Evolutionary conservation across 768 basidiomycete genomes (phyloP).

Genomic region (Serpula lacrymans): DNA sequence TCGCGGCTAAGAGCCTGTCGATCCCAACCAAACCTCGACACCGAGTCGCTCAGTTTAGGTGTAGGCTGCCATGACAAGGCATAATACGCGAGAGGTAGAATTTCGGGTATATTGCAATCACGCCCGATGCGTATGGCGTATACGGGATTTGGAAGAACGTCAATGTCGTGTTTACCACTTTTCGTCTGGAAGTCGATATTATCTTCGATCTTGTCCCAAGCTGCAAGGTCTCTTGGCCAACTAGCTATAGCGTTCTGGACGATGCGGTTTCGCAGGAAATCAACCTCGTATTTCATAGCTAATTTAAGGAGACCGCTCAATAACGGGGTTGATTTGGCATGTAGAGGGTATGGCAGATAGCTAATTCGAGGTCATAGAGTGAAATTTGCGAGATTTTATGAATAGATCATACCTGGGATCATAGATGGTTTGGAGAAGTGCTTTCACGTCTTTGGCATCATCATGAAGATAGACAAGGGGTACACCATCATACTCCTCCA

Average conservation of each 20-base stretch:
- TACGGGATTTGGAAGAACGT: constrained; percentile 16
- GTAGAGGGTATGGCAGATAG: too few relatives aligned
- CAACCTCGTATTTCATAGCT: constrained; percentile 34
- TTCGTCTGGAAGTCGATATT: too few relatives aligned
- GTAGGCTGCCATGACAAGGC: too few relatives aligned
- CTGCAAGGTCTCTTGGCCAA: constrained; percentile 27
- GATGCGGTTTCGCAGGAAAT: constrained; percentile 27
- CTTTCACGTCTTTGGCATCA: constrained; percentile 8
- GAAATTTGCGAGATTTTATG: too few relatives aligned
- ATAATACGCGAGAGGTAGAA: constrained; percentile 50
- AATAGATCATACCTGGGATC: constrained; percentile 3
- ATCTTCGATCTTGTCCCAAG: constrained; percentile 16
- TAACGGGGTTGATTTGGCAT: too few relatives aligned
- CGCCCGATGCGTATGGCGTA: constrained; percentile 40
- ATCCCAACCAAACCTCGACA: too few relatives aligned
- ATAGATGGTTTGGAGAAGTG: constrained; percentile 8
- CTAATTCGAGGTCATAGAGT: too few relatives aligned
- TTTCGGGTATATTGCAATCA: constrained; percentile 33
- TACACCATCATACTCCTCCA: constrained; percentile 11
- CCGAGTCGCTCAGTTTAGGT: too few relatives aligned
- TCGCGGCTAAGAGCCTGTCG: too few relatives aligned
- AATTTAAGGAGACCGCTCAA: constrained; percentile 29
- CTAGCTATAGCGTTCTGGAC: constrained; percentile 29
- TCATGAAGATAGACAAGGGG: constrained; percentile 12
- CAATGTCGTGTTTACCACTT: too few relatives aligned